These are phyloP conservation scores for Calcarisporium arbuscula DNA, from an alignment of 2,329 filamentous ascomycete genomes.

Conservation along the genomic window DNA sequence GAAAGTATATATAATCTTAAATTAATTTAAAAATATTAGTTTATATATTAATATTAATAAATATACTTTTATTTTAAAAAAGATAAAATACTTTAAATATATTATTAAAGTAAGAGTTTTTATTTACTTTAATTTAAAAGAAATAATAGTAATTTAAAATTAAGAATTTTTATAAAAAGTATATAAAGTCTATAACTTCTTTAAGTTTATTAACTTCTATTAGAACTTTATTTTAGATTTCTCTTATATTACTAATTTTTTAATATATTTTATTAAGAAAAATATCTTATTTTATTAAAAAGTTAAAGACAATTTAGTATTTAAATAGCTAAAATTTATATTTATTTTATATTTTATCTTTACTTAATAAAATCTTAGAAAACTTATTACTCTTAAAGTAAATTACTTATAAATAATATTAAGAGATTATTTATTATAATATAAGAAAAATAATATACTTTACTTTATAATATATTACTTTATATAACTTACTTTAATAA, in stretches of 20 bases:
- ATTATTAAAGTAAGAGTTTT: slow-evolving; percentile 4
- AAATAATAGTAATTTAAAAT: slow-evolving; percentile 1
- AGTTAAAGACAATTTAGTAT: too few relatives aligned
- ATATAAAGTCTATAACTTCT: slow-evolving; percentile 6
- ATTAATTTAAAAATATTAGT: too few relatives aligned
- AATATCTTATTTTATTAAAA: background rate
- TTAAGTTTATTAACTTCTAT: slow-evolving; percentile 10
- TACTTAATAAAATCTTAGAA: background rate
- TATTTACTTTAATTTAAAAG: slow-evolving; percentile 1
- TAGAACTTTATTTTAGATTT: slow-evolving; percentile 9
- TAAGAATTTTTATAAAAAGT: slow-evolving; percentile 1
- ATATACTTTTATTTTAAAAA: slow-evolving; percentile 6
- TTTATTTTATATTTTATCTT: background rate
- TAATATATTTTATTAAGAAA: slow-evolving; percentile 5
- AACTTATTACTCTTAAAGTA: slow-evolving; percentile 1
- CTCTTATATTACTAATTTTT: slow-evolving; percentile 2
- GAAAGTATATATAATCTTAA: too few relatives aligned
- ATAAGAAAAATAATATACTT: slow-evolving; percentile 4
- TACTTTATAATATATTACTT: slow-evolving; percentile 6
- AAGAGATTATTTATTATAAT: background rate
- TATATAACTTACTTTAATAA: background rate
- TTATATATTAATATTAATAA: too few relatives aligned
- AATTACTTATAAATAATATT: slow-evolving; percentile 1
- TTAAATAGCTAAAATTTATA: background rate
- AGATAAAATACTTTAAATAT: slow-evolving; percentile 5